Evolutionary conservation across 2,329 filamentous ascomycete genomes (phyloP).

Genomic region (Pseudopyricularia cyperi): DNA sequence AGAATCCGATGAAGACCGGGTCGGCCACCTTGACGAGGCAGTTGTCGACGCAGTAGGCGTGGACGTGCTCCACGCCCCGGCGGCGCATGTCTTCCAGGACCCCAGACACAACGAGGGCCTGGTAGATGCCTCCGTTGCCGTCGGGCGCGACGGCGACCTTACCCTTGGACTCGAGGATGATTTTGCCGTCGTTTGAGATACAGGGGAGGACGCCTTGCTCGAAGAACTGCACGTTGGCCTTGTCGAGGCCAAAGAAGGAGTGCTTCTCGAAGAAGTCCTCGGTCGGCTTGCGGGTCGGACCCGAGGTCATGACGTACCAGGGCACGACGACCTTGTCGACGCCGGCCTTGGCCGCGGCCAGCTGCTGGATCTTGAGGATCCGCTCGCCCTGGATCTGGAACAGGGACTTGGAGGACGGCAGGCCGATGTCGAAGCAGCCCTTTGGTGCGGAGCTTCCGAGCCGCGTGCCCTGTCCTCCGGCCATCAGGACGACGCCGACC

Average conservation of each 20-base stretch:
- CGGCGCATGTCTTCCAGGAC: constrained; percentile 79
- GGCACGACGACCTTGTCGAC: constrained; percentile 53
- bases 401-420: constrained; percentile 84
- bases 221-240: constrained; percentile 82
- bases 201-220: constrained; percentile 95
- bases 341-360: constrained; percentile 60
- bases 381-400: constrained; percentile 97
- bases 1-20: constrained; percentile 88
- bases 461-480: constrained; percentile 89
- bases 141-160: constrained; percentile 92
- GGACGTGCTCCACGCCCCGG: constrained; percentile 86
- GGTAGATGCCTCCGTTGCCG: constrained; percentile 94
- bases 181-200: constrained; percentile 96
- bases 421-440: constrained; percentile 92
- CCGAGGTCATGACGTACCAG: constrained; percentile 99
- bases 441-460: constrained; percentile 92
- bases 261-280: constrained; percentile 85
- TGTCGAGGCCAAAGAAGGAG: constrained; percentile 77
- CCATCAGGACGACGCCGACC: constrained; percentile 85
- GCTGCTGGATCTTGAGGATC: constrained; percentile 71
- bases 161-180: constrained; percentile 79
- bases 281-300: constrained; percentile 83
- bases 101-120: constrained; percentile 68
- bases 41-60: constrained; percentile 98
- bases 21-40: constrained; percentile 98